A percentile compares a stretch with the other conserved stretches of the same genome.
These are phyloP conservation scores for Setaria viridis DNA, from an alignment of 202 grass and related monocot species.

Conservation along the genomic window DNA sequence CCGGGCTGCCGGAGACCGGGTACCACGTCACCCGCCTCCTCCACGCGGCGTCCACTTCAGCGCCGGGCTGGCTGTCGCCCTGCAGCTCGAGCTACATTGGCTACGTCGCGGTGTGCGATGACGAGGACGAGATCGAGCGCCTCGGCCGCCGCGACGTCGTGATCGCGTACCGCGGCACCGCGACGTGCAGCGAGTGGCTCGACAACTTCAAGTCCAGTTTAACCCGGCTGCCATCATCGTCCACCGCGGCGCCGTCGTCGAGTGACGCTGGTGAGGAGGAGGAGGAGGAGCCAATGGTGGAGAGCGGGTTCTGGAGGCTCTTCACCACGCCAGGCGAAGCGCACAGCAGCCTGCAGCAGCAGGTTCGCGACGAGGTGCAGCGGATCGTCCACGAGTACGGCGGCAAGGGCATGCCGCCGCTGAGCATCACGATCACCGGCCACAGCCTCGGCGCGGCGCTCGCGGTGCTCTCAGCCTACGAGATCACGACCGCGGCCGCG, in stretches of 20 bases:
- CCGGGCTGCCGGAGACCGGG: constrained; percentile 41
- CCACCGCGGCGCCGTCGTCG: no score
- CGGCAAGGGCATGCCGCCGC: constrained; percentile 6
- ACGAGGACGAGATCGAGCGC: constrained; percentile 55
- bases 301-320: constrained; percentile 61
- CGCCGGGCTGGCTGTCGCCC: constrained; percentile 22
- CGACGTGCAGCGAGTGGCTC: constrained; percentile 55
- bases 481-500: constrained; percentile 5
- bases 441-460: constrained; percentile 68
- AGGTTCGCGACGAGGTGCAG: constrained; percentile 50
- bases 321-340: constrained; percentile 42
- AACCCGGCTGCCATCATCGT: constrained; percentile 17
- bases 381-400: constrained; percentile 41
- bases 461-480: constrained; percentile 56
- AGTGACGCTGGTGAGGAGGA: neutral
- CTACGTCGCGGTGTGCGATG: constrained; percentile 59
- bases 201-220: constrained; percentile 51
- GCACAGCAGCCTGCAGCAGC: constrained; percentile 44
- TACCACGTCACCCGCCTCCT: constrained; percentile 54
- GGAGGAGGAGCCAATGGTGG: constrained; percentile 45
- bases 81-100: constrained; percentile 61
- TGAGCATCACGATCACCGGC: constrained; percentile 60
- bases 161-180: constrained; percentile 59
- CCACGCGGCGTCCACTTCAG: constrained; percentile 52
- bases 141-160: constrained; percentile 64